Conservation (phyloP, 2,329 filamentous ascomycete genomes). For the Trichoderma atrobrunneum region DNA sequence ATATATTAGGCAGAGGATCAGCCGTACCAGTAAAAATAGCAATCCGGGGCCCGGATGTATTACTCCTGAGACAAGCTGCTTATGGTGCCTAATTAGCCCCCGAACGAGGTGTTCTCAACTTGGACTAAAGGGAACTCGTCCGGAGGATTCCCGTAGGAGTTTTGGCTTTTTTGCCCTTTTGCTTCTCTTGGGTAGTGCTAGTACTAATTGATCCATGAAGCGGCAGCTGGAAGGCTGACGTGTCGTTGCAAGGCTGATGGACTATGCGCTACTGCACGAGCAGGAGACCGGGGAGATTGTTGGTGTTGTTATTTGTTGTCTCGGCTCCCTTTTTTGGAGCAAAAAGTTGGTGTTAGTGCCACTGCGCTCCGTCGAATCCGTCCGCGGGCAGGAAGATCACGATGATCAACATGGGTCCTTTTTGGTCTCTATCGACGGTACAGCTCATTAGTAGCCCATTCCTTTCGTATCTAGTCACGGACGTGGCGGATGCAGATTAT, state of each 20-base stretch:
- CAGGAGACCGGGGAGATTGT: not conserved
- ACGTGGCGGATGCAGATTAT: not conserved
- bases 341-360: not conserved
- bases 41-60: not conserved
- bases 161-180: not conserved
- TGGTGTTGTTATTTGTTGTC: not conserved
- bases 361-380: not conserved
- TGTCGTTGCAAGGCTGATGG: slow-evolving; percentile 15
- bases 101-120: not conserved
- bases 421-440: not conserved
- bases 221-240: slow-evolving; percentile 7
- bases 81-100: not conserved
- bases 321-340: not conserved
- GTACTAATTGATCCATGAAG: not conserved
- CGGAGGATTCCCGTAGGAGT: not conserved
- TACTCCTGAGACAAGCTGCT: slow-evolving; percentile 1
- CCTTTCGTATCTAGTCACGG: not conserved
- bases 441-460: not conserved
- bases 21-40: not conserved
- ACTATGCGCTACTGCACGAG: slow-evolving; percentile 5
- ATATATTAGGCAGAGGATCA: not conserved
- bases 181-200: not conserved
- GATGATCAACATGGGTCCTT: not conserved
- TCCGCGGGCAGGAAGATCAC: not conserved
- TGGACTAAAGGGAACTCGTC: not conserved